Percentiles rank a stretch among this genome's conserved stretches.
These are phyloP conservation scores for Pichia cactophila DNA, from an alignment of 1,139 yeast species.

Conservation along the genomic window DNA sequence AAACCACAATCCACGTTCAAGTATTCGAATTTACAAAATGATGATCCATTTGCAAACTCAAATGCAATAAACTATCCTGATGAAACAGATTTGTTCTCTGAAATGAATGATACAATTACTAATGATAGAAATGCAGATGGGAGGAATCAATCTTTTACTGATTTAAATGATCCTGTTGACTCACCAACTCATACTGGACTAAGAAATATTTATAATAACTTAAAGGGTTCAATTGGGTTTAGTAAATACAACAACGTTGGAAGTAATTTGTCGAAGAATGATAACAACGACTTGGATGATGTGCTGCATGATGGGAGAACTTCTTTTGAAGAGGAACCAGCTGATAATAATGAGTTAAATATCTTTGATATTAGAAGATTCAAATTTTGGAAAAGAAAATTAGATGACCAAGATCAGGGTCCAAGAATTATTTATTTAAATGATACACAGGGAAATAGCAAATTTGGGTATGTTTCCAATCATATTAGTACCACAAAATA, in stretches of 20 bases:
- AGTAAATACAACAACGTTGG: constrained; percentile 22
- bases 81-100: constrained; percentile 10
- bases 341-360: constrained; percentile 9
- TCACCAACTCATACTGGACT: constrained; percentile 15
- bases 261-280: constrained; percentile 1
- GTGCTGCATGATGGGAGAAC: constrained; percentile 21
- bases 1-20: not conserved
- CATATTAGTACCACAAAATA: constrained; percentile 96
- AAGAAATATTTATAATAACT: constrained; percentile 21
- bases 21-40: constrained; percentile 3
- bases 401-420: constrained; percentile 28
- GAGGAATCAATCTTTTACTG: not conserved
- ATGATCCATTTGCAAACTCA: constrained; percentile 12
- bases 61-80: not conserved
- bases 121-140: constrained; percentile 7
- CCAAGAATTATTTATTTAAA: constrained; percentile 72
- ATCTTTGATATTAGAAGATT: constrained; percentile 27
- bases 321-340: constrained; percentile 16
- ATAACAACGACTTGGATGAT: constrained; percentile 17
- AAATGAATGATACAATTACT: constrained; percentile 10
- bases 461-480: constrained; percentile 63
- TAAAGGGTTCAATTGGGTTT: constrained; percentile 21
- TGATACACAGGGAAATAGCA: constrained; percentile 46
- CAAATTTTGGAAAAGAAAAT: constrained; percentile 31
- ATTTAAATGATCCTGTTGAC: constrained; percentile 6